Evolutionary conservation across 129 eudicot species (phyloP), one percentile per base, ranked within the genome.

Genomic region (Calendula officinalis): DNA sequence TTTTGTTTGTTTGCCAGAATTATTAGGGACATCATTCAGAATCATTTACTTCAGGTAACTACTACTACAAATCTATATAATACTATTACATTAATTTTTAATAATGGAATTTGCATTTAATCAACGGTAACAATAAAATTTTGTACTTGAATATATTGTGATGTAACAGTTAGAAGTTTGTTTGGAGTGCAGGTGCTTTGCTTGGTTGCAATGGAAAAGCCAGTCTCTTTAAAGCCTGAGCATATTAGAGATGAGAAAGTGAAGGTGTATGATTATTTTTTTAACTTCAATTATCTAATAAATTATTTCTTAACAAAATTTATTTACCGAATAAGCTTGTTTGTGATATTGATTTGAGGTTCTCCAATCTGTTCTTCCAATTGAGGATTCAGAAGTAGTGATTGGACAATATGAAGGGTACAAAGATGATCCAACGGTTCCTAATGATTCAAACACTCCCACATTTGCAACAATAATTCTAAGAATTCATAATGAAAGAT

Each of bases 331-430:
- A 7, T 62, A n/a, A 34, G 6, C 42, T 64, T 49, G 16, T 12
- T 41, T 30, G 43, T n/a, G 15, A 54, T 27, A 67, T 38, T 48
- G 34, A 44, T 53, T 75, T 43, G 36, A 88, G 98, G 95, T 91
- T 80, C 96, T 91, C 57, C 91, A 91, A 73, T 85, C 98, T 35
- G 83, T 91, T 38, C 47, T 74, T 34, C 91, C 95, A 22, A 68
- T 82, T 62, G 52, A 83, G 8, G 95, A 91, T 27, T 84, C 75
- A 15, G 98, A 91, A 78, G 95, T 88, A 58, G 98, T 91, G n/a
- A 80, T 91, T 64, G 98, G 98, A 61, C 98, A 91, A 62, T 91
- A 91, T 73, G 95, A 91, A 39, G 98, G 98, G 34, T 91, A 88
- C 64, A 78, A 42, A 17, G 96, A 83, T 41, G 98, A 91, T 51